Evolutionary conservation across 192 early-diverging fungal genomes (phyloP), one percentile per base, ranked within the genome.

Genomic region (Coemansia sp.): DNA sequence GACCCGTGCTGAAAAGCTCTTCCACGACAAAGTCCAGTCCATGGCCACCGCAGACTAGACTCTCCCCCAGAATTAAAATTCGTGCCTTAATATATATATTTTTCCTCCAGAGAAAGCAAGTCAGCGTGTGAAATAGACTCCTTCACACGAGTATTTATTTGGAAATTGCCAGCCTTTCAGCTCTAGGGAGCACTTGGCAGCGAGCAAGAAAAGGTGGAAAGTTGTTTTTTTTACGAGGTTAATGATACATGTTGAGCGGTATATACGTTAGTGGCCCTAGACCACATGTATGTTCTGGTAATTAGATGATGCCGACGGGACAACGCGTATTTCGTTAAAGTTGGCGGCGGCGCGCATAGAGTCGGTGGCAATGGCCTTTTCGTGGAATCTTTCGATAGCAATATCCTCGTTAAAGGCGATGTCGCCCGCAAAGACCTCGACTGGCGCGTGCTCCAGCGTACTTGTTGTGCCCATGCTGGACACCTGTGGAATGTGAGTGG

Each of bases 1-100:
- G 94, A 77, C 60, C 17, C 83, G 86, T 23, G 94, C 94, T 30
- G 93, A 91, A 63, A 78, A 79, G 29, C 77, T 98, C 53, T 98
- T 80, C 83, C 42, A 84, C 17, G 78, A 90, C 48, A 98, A 98
- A 82, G 78, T 88, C 22, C 80, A 48, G 29, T 76, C 75, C 22
- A 79, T 81, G 77, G 73, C 63, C 32, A 67, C 70, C 26, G 55
- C 64, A 36, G 60, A 74, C 56, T 74, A 66, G 19, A 27, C 17
- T 17, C 3, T 38, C 13, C 26, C 18, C 1, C 9, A 3, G 19
- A 15, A 29, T 17, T 38, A 45, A 7, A 27, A 13, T 11, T n/a
- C 30, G 30, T 6, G 30, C 30, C 30, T n/a, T n/a, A n/a, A n/a
- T n/a, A n/a, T n/a, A n/a, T n/a, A n/a, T n/a, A n/a, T n/a, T n/a